phyloP scores from a whole-genome alignment of 2,329 filamentous ascomycete species.

The Botrytis fragariae region DNA sequence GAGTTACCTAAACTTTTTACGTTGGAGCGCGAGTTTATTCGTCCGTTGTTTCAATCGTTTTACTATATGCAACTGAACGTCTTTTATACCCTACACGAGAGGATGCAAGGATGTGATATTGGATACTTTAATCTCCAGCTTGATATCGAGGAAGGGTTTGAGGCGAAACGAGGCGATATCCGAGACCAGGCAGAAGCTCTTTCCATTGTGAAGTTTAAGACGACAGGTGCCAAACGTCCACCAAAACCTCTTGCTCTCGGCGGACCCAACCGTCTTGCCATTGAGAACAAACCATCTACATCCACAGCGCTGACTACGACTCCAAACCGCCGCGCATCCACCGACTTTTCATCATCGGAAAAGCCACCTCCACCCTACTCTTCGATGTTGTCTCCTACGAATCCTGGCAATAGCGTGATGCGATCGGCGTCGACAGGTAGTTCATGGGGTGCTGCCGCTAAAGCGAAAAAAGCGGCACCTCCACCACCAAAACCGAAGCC shows the following conservation, averaged over 20 bases:
- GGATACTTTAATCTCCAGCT: constrained; percentile 93
- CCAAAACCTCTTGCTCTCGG: constrained; percentile 31
- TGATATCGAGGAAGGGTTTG: constrained; percentile 88
- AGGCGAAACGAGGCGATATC: constrained; percentile 83
- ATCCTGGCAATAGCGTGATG: constrained; percentile 36
- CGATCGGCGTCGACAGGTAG: constrained; percentile 44
- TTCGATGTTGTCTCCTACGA: constrained; percentile 35
- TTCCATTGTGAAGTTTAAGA: constrained; percentile 87
- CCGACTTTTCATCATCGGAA: constrained; percentile 46
- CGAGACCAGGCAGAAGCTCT: constrained; percentile 82
- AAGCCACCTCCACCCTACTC: constrained; percentile 71
- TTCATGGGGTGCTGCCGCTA: constrained; percentile 52
- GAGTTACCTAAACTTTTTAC: constrained; percentile 89
- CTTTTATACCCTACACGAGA: constrained; percentile 97
- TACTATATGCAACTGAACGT: constrained; percentile 99
- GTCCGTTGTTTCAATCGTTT: constrained; percentile 95
- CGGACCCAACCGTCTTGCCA: constrained; percentile 28
- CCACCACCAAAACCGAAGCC: constrained; percentile 80
- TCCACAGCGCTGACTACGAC: constrained; percentile 35
- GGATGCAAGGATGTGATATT: constrained; percentile 96
- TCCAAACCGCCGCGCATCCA: constrained; percentile 41
- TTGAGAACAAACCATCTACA: constrained; percentile 21
- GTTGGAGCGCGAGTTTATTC: constrained; percentile 91
- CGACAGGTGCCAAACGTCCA: constrained; percentile 64
- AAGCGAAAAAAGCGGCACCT: constrained; percentile 66